Percentiles rank a stretch among this genome's conserved stretches.
These are phyloP conservation scores for Tilletia caries DNA, from an alignment of 1,284 basidiomycete genomes.

Conservation along the genomic window DNA sequence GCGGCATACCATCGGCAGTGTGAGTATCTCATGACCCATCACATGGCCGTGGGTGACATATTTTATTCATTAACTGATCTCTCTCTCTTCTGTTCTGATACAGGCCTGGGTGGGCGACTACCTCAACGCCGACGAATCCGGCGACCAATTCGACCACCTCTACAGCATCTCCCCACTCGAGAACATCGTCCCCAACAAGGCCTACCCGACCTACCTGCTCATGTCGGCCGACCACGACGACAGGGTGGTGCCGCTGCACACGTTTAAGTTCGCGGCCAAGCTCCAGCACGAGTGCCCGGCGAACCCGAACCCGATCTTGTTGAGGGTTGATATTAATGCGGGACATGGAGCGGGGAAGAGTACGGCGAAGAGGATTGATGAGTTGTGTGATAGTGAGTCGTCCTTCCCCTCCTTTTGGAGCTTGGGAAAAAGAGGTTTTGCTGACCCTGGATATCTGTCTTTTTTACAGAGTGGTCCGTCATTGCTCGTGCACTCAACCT, in stretches of 20 bases:
- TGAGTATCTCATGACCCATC: not conserved
- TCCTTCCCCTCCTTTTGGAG: not conserved
- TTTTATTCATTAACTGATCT: not conserved
- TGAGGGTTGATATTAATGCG: conserved; percentile 47
- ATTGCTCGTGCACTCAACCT: conserved; percentile 42
- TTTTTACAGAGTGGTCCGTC: conserved; percentile 34
- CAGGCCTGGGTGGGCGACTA: conserved; percentile 60
- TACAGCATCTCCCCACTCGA: conserved; percentile 48
- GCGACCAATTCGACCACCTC: conserved; percentile 45
- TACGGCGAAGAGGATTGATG: conserved; percentile 45
- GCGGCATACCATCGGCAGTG: conserved; percentile 39
- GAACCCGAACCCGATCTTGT: conserved; percentile 48
- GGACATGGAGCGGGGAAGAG: conserved; percentile 52
- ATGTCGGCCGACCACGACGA: conserved; percentile 51
- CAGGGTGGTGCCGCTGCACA: conserved; percentile 47
- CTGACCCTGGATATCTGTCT: not conserved
- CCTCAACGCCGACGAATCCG: conserved; percentile 66
- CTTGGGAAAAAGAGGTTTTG: no score
- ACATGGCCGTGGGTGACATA: not conserved
- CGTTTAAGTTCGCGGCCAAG: conserved; percentile 51
- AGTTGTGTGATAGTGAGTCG: conserved; percentile 35
- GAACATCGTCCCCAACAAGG: conserved; percentile 40
- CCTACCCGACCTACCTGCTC: conserved; percentile 46
- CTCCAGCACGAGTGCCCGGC: conserved; percentile 45
- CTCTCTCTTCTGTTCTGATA: not conserved